A percentile compares a stretch with the other conserved stretches of the same genome.
phyloP scores from a whole-genome alignment of 176 grass and related monocot genomes.

The Cymbopogon citratus region DNA sequence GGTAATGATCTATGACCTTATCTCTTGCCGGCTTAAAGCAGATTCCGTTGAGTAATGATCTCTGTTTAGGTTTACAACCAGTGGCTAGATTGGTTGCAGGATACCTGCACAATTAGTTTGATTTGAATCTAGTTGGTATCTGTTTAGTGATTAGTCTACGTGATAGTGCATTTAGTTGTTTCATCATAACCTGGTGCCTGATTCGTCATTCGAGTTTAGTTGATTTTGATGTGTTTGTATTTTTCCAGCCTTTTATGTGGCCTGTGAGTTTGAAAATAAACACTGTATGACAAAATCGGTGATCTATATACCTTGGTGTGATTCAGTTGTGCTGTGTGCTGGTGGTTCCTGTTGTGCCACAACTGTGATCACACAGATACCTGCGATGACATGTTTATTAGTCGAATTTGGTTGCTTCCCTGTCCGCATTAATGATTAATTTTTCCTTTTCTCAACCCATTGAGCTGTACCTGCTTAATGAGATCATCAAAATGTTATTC shows the following conservation, averaged over 20 bases:
- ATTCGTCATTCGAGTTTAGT: neutral
- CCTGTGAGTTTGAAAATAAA: neutral
- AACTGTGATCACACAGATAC: neutral
- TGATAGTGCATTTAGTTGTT: neutral
- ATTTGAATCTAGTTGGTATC: neutral
- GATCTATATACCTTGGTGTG: neutral
- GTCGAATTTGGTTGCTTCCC: neutral
- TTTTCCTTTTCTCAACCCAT: neutral
- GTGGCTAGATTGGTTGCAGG: neutral
- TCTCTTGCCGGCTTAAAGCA: neutral
- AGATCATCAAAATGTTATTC: neutral
- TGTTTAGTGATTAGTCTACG: neutral
- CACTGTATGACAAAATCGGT: neutral
- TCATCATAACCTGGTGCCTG: neutral
- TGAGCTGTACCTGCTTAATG: neutral
- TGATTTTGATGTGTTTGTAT: neutral
- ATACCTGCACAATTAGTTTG: neutral
- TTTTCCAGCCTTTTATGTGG: neutral
- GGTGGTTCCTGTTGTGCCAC: neutral
- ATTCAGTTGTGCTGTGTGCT: neutral
- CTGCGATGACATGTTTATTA: neutral
- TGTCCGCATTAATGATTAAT: neutral
- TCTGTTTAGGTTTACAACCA: neutral
- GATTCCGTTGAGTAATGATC: neutral
- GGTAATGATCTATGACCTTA: constrained; percentile 38